Conservation (phyloP, 352 stramenopile species). For the Globisporangium paroecandrum region DNA sequence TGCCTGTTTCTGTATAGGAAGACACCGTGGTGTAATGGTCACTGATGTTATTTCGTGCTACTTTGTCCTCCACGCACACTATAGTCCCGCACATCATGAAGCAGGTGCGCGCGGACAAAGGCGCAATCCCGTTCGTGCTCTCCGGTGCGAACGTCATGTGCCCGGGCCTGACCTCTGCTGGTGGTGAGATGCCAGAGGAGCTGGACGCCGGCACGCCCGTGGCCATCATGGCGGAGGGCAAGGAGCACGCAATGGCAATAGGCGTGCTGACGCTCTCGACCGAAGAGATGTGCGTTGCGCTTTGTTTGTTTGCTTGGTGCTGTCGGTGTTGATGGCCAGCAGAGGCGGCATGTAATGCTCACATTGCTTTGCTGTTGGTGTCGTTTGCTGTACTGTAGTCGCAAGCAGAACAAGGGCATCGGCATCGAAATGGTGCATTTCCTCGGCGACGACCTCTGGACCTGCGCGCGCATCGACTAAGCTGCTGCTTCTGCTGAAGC, state of each 20-base stretch:
- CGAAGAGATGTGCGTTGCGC: slow-evolving; percentile 88
- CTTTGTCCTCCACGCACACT: not conserved
- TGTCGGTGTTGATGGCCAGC: not conserved
- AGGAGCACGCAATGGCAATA: slow-evolving; percentile 95
- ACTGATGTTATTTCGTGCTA: not conserved
- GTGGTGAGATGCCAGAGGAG: slow-evolving; percentile 91
- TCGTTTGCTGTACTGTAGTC: slow-evolving; percentile 35
- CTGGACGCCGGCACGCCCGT: slow-evolving; percentile 81
- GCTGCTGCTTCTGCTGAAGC: not conserved
- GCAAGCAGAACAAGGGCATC: slow-evolving; percentile 95
- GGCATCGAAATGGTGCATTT: slow-evolving; percentile 97
- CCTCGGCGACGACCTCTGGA: slow-evolving; percentile 96
- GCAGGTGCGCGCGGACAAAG: slow-evolving; percentile 94
- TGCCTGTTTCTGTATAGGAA: not conserved
- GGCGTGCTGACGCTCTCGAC: slow-evolving; percentile 96
- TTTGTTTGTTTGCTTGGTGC: not conserved
- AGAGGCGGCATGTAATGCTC: not conserved
- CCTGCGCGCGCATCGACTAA: slow-evolving; percentile 77
- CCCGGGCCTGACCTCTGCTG: slow-evolving; percentile 94
- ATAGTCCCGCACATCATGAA: slow-evolving; percentile 91
- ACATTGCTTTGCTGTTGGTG: not conserved
- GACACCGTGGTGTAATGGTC: not conserved
- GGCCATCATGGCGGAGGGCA: slow-evolving; percentile 97
- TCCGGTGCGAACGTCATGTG: slow-evolving; percentile 99
- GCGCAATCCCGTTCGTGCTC: slow-evolving; percentile 97